A percentile compares a stretch with the other conserved stretches of the same genome.
Evolutionary conservation across 106 monocot genomes (phyloP).

Genomic region (Acorus calamus): DNA sequence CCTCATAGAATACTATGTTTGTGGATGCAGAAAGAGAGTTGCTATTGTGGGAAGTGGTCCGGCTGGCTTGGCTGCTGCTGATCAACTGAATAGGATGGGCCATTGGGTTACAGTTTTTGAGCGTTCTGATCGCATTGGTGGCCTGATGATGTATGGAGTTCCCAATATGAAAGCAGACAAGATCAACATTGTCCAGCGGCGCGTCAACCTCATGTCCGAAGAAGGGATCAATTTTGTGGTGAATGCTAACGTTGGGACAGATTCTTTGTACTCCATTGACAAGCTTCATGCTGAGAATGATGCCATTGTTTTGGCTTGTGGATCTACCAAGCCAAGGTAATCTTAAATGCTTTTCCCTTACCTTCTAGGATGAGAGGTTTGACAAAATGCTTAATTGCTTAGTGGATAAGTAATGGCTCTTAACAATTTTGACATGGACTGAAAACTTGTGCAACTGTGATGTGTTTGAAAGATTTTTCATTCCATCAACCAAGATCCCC

Average conservation of each 20-base stretch:
- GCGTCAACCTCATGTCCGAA: constrained; percentile 78
- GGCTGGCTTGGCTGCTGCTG: constrained; percentile 90
- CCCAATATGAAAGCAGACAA: constrained; percentile 99
- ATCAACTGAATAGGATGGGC: constrained; percentile 98
- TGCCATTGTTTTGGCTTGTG: constrained; percentile 86
- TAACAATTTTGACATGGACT: too few species aligned
- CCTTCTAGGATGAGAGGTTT: too few species aligned
- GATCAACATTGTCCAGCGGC: constrained; percentile 78
- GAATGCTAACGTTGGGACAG: constrained; percentile 90
- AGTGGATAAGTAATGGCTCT: too few species aligned
- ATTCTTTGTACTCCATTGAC: constrained; percentile 58
- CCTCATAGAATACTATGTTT: not conserved
- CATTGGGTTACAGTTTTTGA: constrained; percentile 88
- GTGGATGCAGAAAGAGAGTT: constrained; percentile 63
- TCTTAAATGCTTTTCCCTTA: not conserved
- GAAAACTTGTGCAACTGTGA: too few species aligned
- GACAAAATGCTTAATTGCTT: too few species aligned
- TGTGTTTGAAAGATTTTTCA: too few species aligned
- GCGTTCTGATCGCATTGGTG: constrained; percentile 92
- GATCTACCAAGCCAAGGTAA: constrained; percentile 92
- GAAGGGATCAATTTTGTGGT: constrained; percentile 93
- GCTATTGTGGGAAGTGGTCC: constrained; percentile 93
- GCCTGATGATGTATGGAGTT: constrained; percentile 99
- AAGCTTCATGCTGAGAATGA: constrained; percentile 52
- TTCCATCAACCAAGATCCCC: too few species aligned